Evolutionary conservation across 164 flowering plant genomes (phyloP).

Genomic region (Paratinospora sagittata): DNA sequence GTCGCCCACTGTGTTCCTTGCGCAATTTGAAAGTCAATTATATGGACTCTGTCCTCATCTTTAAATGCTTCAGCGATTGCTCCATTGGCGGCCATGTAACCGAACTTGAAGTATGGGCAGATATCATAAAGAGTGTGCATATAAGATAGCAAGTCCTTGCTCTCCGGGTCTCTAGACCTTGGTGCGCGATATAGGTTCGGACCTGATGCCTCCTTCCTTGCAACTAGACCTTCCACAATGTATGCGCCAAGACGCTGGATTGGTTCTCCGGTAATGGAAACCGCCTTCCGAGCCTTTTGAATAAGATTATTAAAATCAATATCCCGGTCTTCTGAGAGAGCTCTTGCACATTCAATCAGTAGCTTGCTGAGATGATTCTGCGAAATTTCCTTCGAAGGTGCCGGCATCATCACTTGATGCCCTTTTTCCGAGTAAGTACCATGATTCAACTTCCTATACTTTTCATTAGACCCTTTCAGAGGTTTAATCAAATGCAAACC

Average conservation of each 20-base stretch:
- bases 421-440: slow-evolving; percentile 31
- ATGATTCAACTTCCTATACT: slow-evolving; percentile 19
- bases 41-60: slow-evolving; percentile 53
- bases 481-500: slow-evolving; percentile 17
- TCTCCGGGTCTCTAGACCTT: slow-evolving; percentile 43
- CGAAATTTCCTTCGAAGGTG: slow-evolving; percentile 22
- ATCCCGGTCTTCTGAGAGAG: slow-evolving; percentile 18
- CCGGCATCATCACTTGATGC: slow-evolving; percentile 20
- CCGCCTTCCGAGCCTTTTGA: slow-evolving; percentile 11
- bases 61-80: slow-evolving; percentile 70
- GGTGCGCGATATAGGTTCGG: slow-evolving; percentile 30
- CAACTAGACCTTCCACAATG: slow-evolving; percentile 40
- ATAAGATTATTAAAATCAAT: slow-evolving; percentile 15
- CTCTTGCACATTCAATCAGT: slow-evolving; percentile 25
- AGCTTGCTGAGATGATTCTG: slow-evolving; percentile 20
- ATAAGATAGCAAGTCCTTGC: slow-evolving; percentile 56
- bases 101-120: slow-evolving; percentile 72
- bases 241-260: slow-evolving; percentile 41
- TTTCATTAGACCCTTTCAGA: slow-evolving; percentile 13
- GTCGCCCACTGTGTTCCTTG: slow-evolving; percentile 72
- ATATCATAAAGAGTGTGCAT: slow-evolving; percentile 61
- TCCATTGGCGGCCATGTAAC: slow-evolving; percentile 80
- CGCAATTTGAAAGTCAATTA: slow-evolving; percentile 62
- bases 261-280: slow-evolving; percentile 31
- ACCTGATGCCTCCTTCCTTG: slow-evolving; percentile 35